Evolutionary conservation across 495 filamentous ascomycete genomes (phyloP), one percentile per base, ranked within the genome.

Genomic region (Collariella sp.): DNA sequence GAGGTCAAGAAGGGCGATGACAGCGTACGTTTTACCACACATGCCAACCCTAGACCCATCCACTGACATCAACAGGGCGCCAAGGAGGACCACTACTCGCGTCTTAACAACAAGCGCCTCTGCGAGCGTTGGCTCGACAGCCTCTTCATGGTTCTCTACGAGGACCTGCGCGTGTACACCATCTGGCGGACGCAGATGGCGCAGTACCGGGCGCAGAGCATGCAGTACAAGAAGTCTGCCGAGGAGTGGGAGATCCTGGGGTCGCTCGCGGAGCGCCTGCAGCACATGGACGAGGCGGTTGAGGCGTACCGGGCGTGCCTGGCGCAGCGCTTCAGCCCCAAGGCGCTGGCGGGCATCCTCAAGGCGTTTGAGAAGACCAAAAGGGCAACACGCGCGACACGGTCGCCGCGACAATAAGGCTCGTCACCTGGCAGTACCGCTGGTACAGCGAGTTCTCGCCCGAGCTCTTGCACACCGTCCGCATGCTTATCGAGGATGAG

Each of bases 361-460:
- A 82, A 81, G 61, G 75, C 85, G 42, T 87, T 89, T 60, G 71
- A 75, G 59, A 86, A 90, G 62, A 77, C 79, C n/a, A n/a, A 60
- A 77, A 80, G 57, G 24, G 29, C 31, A 87, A 86, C 64, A 86
- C 86, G 9, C 72, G 88, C 50, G 83, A 84, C 29, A 87, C 85
- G 56, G 75, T 97, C 24, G 83, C 82, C 36, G 82, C 85, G 10
- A 75, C 96, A 49, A 96, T 97, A 51, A 76, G 88, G 39, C 71
- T 97, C 46, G 88, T 96, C 33, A 87, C 91, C 5, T 98, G 93
- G 93, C 91, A 98, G 73, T 97, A 96, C 70, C 82, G 93, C 56
- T 96, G 93, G 93, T 98, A 97, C 72, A 95, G 90, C 23, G 94
- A 98, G 86, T 98, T 97, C 70, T 96, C 90, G 16, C 94, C 93